Evolutionary conservation across 257 asterid species (phyloP).

Genomic region (Misopates orontium): DNA sequence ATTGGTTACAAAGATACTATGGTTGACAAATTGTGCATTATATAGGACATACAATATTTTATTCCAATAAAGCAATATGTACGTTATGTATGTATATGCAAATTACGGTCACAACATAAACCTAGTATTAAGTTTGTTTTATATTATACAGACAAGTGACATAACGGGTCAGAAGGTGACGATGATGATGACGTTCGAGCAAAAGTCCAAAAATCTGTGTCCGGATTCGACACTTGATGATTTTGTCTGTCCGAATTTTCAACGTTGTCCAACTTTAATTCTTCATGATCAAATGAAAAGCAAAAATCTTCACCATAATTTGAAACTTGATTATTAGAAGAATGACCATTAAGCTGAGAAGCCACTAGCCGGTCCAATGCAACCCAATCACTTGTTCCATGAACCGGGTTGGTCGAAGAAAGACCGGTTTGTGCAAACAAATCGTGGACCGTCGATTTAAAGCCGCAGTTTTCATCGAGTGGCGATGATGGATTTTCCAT

Average conservation of each 20-base stretch:
- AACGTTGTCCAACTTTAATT: slow-evolving; percentile 25
- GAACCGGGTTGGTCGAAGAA: not conserved
- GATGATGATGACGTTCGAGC: slow-evolving; percentile 53
- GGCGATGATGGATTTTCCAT: slow-evolving; percentile 28
- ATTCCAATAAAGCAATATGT: not conserved
- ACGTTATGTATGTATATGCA: not conserved
- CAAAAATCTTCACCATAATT: slow-evolving; percentile 40
- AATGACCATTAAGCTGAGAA: slow-evolving; percentile 79
- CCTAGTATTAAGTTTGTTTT: not conserved
- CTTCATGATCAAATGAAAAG: slow-evolving; percentile 43
- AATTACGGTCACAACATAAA: slow-evolving; percentile 4
- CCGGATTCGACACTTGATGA: slow-evolving; percentile 40
- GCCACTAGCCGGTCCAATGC: slow-evolving; percentile 87
- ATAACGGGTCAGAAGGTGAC: slow-evolving; percentile 59
- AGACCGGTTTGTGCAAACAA: not conserved
- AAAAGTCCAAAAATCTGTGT: slow-evolving; percentile 66
- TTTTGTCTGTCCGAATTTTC: slow-evolving; percentile 28
- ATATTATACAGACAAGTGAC: slow-evolving; percentile 66
- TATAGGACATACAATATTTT: not conserved
- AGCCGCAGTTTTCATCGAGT: slow-evolving; percentile 22
- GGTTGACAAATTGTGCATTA: slow-evolving; percentile 6
- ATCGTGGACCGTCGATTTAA: slow-evolving; percentile 28
- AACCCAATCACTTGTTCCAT: slow-evolving; percentile 52
- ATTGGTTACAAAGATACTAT: slow-evolving; percentile 14
- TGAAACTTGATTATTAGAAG: not conserved